Evolutionary conservation across 805 yeast genomes (phyloP).

Genomic region (Millerozyma miso): DNA sequence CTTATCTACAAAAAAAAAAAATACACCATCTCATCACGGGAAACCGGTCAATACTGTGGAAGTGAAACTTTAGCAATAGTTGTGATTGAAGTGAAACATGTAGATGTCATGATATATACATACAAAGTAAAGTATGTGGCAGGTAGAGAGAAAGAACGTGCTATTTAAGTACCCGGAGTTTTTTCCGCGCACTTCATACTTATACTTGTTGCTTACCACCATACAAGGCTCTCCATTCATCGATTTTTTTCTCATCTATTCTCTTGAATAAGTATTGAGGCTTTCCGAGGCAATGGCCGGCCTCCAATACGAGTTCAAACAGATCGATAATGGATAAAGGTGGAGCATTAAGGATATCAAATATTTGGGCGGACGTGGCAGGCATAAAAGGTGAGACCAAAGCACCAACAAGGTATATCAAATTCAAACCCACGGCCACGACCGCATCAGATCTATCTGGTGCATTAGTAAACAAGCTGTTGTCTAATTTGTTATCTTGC

Average conservation of each 20-base stretch:
- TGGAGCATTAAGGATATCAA: constrained; percentile 80
- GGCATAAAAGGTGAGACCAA: constrained; percentile 90
- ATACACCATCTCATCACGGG: no score
- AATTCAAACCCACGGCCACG: constrained; percentile 84
- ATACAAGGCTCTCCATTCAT: constrained; percentile 78
- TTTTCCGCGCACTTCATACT: neutral
- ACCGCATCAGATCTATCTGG: constrained; percentile 89
- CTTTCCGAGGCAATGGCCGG: constrained; percentile 85
- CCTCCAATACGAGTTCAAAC: constrained; percentile 62
- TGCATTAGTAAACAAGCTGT: constrained; percentile 66
- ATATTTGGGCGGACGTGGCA: constrained; percentile 64
- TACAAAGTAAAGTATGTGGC: neutral
- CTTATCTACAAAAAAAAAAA: no score
- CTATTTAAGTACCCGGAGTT: neutral
- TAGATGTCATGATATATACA: neutral
- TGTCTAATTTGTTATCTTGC: constrained; percentile 94
- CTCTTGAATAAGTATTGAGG: constrained; percentile 89
- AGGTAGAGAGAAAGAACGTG: no score
- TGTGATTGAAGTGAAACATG: neutral
- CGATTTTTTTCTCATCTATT: constrained; percentile 86
- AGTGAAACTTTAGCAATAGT: no score
- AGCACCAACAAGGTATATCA: constrained; percentile 81
- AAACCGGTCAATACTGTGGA: no score
- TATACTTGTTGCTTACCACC: constrained; percentile 63
- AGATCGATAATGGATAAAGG: constrained; percentile 70